These are phyloP conservation scores for Mycena leptocephala DNA, from an alignment of 768 basidiomycete genomes.

Conservation along the genomic window DNA sequence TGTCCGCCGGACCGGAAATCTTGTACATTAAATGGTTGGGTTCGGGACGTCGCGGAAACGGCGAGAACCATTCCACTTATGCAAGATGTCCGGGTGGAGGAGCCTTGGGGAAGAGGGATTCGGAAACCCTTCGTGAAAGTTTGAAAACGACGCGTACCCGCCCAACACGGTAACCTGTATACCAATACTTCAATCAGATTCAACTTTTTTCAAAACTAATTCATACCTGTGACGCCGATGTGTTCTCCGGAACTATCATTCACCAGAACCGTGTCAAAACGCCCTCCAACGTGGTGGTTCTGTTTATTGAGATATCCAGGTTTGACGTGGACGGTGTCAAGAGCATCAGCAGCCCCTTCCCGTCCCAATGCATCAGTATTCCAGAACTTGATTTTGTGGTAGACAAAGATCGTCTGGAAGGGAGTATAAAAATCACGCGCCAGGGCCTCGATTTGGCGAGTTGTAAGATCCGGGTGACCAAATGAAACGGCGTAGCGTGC, in stretches of 20 bases:
- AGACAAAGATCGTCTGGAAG: conserved; percentile 18
- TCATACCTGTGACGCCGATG: conserved; percentile 39
- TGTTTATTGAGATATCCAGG: conserved; percentile 22
- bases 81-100: conserved; percentile 42
- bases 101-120: not conserved
- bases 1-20: not conserved
- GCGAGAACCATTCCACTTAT: conserved; percentile 49
- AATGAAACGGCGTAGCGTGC: conserved; percentile 15
- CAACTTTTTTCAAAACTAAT: not conserved
- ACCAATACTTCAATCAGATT: conserved; percentile 35
- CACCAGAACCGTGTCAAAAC: conserved; percentile 51
- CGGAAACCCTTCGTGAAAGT: not conserved
- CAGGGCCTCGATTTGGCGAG: not conserved
- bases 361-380: conserved; percentile 20
- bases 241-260: conserved; percentile 21
- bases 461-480: not conserved
- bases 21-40: conserved; percentile 30
- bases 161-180: conserved; percentile 19
- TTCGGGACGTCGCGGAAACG: conserved; percentile 23
- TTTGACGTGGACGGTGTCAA: conserved; percentile 31
- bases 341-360: conserved; percentile 3
- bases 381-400: conserved; percentile 32
- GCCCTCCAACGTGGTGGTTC: conserved; percentile 34
- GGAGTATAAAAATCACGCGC: conserved; percentile 6
- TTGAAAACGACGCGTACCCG: conserved; percentile 7